Conservation (phyloP, 306 rosid species). For the Prunus mongolica region DNA sequence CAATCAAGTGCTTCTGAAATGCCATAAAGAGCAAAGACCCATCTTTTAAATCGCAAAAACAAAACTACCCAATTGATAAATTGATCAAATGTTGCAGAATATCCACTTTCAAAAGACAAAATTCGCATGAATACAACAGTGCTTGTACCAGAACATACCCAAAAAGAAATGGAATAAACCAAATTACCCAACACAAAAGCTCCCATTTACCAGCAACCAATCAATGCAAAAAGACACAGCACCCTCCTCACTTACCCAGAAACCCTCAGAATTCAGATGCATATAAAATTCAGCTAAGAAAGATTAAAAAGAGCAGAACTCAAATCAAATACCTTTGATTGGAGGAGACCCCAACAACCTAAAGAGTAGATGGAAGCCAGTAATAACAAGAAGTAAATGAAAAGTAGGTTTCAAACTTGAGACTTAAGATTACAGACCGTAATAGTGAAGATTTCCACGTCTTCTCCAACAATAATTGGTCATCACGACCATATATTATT, state of each 20-base stretch:
- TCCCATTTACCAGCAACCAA: slow-evolving; percentile 32
- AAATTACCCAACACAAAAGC: slow-evolving; percentile 19
- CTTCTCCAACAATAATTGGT: too few species aligned
- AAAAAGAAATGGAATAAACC: slow-evolving; percentile 3
- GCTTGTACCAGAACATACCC: neutral
- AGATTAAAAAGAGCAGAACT: slow-evolving; percentile 15
- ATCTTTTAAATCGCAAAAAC: slow-evolving; percentile 10
- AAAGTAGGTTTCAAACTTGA: slow-evolving; percentile 22
- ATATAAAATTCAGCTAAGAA: neutral
- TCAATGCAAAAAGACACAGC: slow-evolving; percentile 23
- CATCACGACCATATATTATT: too few species aligned
- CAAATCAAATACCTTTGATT: slow-evolving; percentile 54
- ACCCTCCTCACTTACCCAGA: slow-evolving; percentile 12
- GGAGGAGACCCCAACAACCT: slow-evolving; percentile 32
- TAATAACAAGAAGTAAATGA: slow-evolving; percentile 21
- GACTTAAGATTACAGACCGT: slow-evolving; percentile 26
- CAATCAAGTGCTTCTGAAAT: slow-evolving; percentile 17
- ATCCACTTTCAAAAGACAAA: neutral
- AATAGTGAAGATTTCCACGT: neutral
- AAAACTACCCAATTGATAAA: slow-evolving; percentile 14
- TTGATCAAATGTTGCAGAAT: slow-evolving; percentile 7
- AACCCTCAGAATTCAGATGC: neutral
- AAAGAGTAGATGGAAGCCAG: slow-evolving; percentile 23
- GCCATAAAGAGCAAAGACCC: slow-evolving; percentile 10
- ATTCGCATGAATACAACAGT: slow-evolving; percentile 51